Base-by-base conservation (phyloP, 2,329 filamentous ascomycete genomes). In the Aspergillus sp. region DNA sequence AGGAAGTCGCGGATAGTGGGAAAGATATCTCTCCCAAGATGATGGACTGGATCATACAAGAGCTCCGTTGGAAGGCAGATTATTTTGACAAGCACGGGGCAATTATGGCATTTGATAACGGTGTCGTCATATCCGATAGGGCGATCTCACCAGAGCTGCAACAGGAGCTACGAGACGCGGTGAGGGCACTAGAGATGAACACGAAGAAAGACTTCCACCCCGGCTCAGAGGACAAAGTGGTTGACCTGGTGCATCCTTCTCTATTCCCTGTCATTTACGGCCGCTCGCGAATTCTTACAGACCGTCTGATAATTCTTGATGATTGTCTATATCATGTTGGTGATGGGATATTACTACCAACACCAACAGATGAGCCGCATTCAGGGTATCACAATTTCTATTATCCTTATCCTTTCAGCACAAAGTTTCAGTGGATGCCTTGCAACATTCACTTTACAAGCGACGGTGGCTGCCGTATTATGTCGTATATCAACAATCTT, bases 231-330 rank as follows among this genome's bases (percentile, higher is more conserved):
- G 72, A 77, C 0, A 83, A 83, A 61, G 87, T 91, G 0, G 80
- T 89, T 1, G 83, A 91, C 69, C 75, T 91, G 0, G 83, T 91
- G 1, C 85, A 91, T 64, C 88, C 88, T 0, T 91, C 88, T 0
- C 64, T 77, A 5, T 78, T 73, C 54, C 74, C 76, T 0, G 56
- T 78, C 2, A 59, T 77, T 7, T 77, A 74, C 59, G 73, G 73
- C 3, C 61, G 59, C 7, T 72, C 64, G n/a, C 66, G 63, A 2
- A 64, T 74, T 11, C 60, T 78, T 2, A 59, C 54, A 7, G 64
- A 71, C 7, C 43, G 46, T 5, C 15, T 57, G 3, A 64, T 73
- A 7, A 57, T 54, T 4, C 59, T 74, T 2, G 56, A 72, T 31
- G 65, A 77, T 45, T 74, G 70, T 34, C 43, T 69, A 0, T 46